Base-by-base conservation (phyloP, 2,329 filamentous ascomycete species). In the Penicillium griseofulvum region DNA sequence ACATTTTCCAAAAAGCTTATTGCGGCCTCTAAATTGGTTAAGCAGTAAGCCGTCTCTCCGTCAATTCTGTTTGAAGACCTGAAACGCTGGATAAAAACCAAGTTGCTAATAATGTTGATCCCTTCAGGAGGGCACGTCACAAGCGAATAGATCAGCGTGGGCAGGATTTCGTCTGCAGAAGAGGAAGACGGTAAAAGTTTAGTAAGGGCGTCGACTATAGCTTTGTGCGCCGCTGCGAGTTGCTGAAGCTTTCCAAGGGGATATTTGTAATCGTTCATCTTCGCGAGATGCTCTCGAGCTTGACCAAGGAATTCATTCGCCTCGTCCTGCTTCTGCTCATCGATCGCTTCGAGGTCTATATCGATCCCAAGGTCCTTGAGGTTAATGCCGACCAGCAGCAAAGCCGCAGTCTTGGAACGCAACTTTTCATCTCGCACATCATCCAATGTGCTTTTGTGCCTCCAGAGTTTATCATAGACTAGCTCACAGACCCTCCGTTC, bases 1-100 rank as follows among this genome's bases (percentile, higher is more conserved):
- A 99, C 94, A 0, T 92, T 97, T 68, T 97, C 90, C 14, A 99
- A 78, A 68, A 99, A 99, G 49, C 89, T 92, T 53, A 97, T 91
- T 55, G 93, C 89, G 17, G 94, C 94, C 74, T 99, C 94, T 1
- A 99, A 82, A 64, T 96, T 99, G 38, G 95, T 97, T 54, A 99
- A 79, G 68, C 94, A 97, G 73, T 99, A 99, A 1, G 94, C 92
- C 12, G 92, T 89, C 74, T 99, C 94, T 16, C 94, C 94, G 54
- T 95, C 91, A 36, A 97, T 83, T 67, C 93, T 96, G 60, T 81
- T 87, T 49, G 90, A 85, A 71, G 90, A 90, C 53, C 94, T 86
- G 71, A 99, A 99, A 58, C 89, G 81, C 70, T 97, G 92, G 62
- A 97, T 91, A 71, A 97, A 99, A 64, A 89, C 86, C n/a, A 95